These are phyloP conservation scores for Plasmodium relictum DNA, from an alignment of 169 alveolate genomes.

Conservation along the genomic window DNA sequence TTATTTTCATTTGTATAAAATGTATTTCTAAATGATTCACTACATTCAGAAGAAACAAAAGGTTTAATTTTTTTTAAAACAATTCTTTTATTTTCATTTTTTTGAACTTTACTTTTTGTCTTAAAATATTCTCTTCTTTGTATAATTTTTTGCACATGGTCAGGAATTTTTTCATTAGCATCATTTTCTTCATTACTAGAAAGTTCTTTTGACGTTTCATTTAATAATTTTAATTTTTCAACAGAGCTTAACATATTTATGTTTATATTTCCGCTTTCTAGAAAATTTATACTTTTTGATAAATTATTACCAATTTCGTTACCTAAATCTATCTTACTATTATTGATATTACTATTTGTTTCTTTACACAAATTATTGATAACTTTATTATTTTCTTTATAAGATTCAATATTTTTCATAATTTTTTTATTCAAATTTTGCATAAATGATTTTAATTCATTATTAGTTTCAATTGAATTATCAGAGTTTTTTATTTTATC, in stretches of 20 bases:
- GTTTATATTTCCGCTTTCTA: constrained; percentile 15
- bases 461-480: constrained; percentile 32
- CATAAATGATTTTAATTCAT: constrained; percentile 23
- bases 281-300: neutral
- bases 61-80: constrained; percentile 52
- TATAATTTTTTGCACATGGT: constrained; percentile 65
- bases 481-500: constrained; percentile 13
- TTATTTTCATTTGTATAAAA: constrained; percentile 71
- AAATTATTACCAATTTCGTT: neutral
- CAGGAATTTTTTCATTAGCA: constrained; percentile 47
- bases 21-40: constrained; percentile 76
- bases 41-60: constrained; percentile 53
- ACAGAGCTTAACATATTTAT: constrained; percentile 31
- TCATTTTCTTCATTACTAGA: constrained; percentile 37
- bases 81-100: constrained; percentile 9
- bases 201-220: constrained; percentile 52
- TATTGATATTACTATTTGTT: neutral
- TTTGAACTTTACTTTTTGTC: constrained; percentile 20
- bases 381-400: neutral
- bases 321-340: neutral
- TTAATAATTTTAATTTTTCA: constrained; percentile 45
- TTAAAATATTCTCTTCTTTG: constrained; percentile 76
- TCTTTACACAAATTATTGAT: neutral
- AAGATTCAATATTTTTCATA: neutral
- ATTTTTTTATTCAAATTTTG: constrained; percentile 31